A percentile compares a stretch with the other conserved stretches of the same genome.
These are phyloP conservation scores for Xylaria sp. DNA, from an alignment of 2,329 filamentous ascomycete genomes.

Conservation along the genomic window DNA sequence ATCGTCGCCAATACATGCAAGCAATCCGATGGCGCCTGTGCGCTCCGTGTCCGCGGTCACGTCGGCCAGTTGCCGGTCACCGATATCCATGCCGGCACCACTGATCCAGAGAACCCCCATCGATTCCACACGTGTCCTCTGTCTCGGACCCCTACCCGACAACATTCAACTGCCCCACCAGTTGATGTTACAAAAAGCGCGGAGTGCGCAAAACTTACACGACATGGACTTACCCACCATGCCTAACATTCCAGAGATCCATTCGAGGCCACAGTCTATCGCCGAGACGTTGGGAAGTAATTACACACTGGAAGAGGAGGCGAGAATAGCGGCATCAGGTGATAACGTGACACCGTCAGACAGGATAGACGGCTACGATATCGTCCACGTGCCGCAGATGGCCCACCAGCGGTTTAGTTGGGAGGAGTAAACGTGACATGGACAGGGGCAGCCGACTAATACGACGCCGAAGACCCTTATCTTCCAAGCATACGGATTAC, in stretches of 20 bases:
- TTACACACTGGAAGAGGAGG: conserved; percentile 51
- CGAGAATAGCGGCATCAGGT: conserved; percentile 20
- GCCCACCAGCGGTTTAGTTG: conserved; percentile 33
- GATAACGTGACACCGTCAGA: conserved; percentile 14
- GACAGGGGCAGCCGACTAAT: background rate
- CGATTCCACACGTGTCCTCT: conserved; percentile 48
- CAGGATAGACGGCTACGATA: conserved; percentile 30
- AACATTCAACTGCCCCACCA: conserved; percentile 39
- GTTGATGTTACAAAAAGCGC: conserved; percentile 25
- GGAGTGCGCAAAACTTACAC: conserved; percentile 22
- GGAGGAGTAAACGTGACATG: conserved; percentile 26
- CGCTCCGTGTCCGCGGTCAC: conserved; percentile 29
- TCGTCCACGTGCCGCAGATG: conserved; percentile 32
- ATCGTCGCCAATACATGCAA: conserved; percentile 23
- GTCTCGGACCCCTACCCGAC: conserved; percentile 49
- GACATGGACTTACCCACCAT: conserved; percentile 27
- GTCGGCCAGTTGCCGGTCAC: conserved; percentile 20
- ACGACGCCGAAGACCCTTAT: background rate
- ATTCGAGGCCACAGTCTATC: conserved; percentile 27
- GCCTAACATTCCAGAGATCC: conserved; percentile 26
- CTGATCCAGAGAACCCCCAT: conserved; percentile 46
- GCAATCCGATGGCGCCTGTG: conserved; percentile 24
- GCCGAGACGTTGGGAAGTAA: conserved; percentile 51
- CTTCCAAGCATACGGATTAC: background rate
- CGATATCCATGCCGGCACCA: conserved; percentile 23